Base-by-base conservation (phyloP, 1,284 basidiomycete species). In the Chalciporus sp. region DNA sequence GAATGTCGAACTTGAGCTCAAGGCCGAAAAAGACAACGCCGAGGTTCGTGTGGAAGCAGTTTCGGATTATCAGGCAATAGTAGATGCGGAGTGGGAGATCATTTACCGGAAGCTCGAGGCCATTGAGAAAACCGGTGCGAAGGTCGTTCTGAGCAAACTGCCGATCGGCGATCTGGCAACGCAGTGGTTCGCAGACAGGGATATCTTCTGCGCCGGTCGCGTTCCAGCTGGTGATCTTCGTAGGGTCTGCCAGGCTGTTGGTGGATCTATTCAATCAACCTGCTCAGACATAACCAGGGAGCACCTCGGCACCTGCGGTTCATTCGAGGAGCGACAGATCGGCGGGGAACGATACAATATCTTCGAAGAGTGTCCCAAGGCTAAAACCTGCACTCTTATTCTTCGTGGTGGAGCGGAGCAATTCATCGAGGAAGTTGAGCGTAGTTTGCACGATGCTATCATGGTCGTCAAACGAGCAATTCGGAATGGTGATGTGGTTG, bases 1-100 rank as follows among this genome's bases (percentile, higher is more conserved):
- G 58, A 99, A 99, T 70, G 96, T 99, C 62, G 97, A 99, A 74
- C 85, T 99, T 55, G 97, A 99, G 75, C 82, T 99, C 66, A 99
- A 99, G 76, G 97, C 97, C 0, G 97, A 99, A 76, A 97, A 98
- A 74, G 97, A 99, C 76, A 99, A 99, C 63, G 97, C 97, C 9
- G 97, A 99, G 75, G 92, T 99, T 42, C 88, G 97, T 33, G 94
- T 99, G 48, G 94, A 98, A 69, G 90, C 92, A 46, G 96, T 99
- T 23, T 89, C 93, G 20, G 95, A 98, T 66, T 99, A 99, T 73
- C 97, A 99, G 75, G 95, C 95, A 7, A 98, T 99, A 62, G 97
- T 99, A 53, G 95, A 99, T 68, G 97, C 97, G 26, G 97, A 99
- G 73, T 99, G 97, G 97, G 91, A 95, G 67, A 99, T 99, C 74